Evolutionary conservation across 1,284 basidiomycete species (phyloP), one percentile per base, ranked within the genome.

Genomic region (Apiotrichum mycotoxinovorans): DNA sequence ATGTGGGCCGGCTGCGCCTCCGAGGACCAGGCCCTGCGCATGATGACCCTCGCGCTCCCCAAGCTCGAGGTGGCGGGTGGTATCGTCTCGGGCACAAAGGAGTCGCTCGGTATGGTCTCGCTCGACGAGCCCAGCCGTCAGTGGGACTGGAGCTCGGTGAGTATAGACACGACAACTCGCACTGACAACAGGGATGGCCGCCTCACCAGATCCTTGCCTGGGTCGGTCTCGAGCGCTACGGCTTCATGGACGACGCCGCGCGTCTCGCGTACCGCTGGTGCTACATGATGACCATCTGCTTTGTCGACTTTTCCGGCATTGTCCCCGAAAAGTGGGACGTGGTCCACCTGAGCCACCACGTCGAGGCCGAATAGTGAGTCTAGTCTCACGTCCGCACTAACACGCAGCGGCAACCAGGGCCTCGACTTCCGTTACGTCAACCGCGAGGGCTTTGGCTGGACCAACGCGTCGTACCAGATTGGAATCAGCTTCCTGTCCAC

Each of bases 271-370:
- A 98, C 79, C 82, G 95, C 56, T 98, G 91, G 86, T 82, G 96
- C 20, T 98, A 97, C 81, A 96, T 98, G 92, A 73, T 79, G 69
- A 79, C 78, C 11, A 64, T 73, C 10, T 76, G 74, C 1, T 79
- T 79, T 51, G 90, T 93, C 54, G 91, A 97, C 77, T 96, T 96
- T 78, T 97, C 97, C 72, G 94, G 94, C 17, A 89, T 96, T 40
- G 93, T 98, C 3, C 92, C 94, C 0, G 94, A 98, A 80, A 98
- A 98, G 86, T 98, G 97, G 73, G 94, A 98, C 70, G 95, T 93
- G 0, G 95, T 98, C 66, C 89, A 87, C 73, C 82, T 95, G 22
- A 93, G 90, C 3, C 94, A 97, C 78, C 82, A 97, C 58, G 94
- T 98, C 5, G 93, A 95, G 70, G 95, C 95, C 44, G 95, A 98